phyloP scores from a whole-genome alignment of 2,329 filamentous ascomycete genomes.

The Aureobasidium sp. region DNA sequence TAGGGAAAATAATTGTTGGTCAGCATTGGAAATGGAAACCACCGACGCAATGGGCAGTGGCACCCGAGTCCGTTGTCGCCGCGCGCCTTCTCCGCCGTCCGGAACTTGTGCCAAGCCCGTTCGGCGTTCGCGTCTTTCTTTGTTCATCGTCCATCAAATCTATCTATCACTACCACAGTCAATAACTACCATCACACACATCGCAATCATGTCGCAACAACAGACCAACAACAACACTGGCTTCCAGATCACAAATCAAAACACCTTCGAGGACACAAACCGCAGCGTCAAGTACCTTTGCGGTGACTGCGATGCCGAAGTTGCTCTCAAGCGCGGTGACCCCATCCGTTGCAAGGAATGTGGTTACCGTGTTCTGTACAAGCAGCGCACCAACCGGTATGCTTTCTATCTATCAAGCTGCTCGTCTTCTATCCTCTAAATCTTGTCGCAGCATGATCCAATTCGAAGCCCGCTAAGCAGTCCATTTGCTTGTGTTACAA shows the following conservation, averaged over 20 bases:
- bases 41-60: neutral
- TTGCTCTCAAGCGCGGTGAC: constrained; percentile 68
- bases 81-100: constrained; percentile 2
- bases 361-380: constrained; percentile 91
- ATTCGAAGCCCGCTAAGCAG: constrained; percentile 75
- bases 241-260: constrained; percentile 37
- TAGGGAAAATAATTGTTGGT: constrained; percentile 8
- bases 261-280: constrained; percentile 42
- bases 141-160: neutral
- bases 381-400: constrained; percentile 94
- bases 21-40: constrained; percentile 4
- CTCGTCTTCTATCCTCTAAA: neutral
- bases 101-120: neutral
- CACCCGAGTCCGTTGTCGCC: constrained; percentile 5
- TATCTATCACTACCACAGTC: neutral
- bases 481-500: neutral
- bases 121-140: neutral
- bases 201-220: constrained; percentile 10
- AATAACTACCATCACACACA: neutral
- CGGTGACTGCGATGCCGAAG: constrained; percentile 76
- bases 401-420: constrained; percentile 25
- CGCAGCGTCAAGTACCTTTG: constrained; percentile 51
- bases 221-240: constrained; percentile 9
- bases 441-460: constrained; percentile 73
- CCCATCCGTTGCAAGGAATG: constrained; percentile 86